These are phyloP conservation scores for Barnettozyma pratensis DNA, from an alignment of 805 yeast genomes.

Conservation along the genomic window DNA sequence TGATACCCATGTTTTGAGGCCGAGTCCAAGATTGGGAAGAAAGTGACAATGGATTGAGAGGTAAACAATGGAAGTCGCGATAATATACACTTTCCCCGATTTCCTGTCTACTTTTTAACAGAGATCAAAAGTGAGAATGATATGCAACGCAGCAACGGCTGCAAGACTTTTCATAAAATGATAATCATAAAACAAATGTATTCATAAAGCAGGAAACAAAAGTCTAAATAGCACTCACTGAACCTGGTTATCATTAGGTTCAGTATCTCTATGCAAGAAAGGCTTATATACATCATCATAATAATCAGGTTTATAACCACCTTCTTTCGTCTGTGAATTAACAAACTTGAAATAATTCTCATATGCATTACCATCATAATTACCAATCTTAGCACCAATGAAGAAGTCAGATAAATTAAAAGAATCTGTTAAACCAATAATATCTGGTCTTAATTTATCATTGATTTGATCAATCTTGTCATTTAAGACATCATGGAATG, in stretches of 20 bases:
- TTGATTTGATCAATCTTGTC: conserved; percentile 24
- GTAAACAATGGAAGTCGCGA: no score
- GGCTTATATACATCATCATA: conserved; percentile 17
- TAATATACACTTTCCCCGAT: no score
- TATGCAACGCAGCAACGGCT: no score
- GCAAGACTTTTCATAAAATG: no score
- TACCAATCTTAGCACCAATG: conserved; percentile 80
- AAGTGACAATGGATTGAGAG: no score
- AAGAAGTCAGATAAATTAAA: conserved; percentile 75
- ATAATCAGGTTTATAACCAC: conserved; percentile 54
- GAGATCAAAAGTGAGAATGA: no score
- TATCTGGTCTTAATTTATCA: conserved; percentile 57
- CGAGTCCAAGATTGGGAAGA: no score
- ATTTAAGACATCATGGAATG: conserved; percentile 29
- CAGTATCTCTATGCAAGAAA: conserved; percentile 17
- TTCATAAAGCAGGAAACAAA: no score
- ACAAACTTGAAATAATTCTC: conserved; percentile 68
- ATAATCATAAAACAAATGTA: no score
- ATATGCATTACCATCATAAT: conserved; percentile 75
- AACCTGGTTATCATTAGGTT: conserved; percentile 14
- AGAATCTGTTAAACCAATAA: conserved; percentile 75
- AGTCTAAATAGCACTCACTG: no score
- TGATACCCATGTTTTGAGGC: no score
- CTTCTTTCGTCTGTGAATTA: conserved; percentile 31
- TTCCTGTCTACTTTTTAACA: no score